Percentiles rank a stretch among this genome's conserved stretches.
Evolutionary conservation across 2,329 filamentous ascomycete genomes (phyloP).

Genomic region (Verticillium nonalfalfae): DNA sequence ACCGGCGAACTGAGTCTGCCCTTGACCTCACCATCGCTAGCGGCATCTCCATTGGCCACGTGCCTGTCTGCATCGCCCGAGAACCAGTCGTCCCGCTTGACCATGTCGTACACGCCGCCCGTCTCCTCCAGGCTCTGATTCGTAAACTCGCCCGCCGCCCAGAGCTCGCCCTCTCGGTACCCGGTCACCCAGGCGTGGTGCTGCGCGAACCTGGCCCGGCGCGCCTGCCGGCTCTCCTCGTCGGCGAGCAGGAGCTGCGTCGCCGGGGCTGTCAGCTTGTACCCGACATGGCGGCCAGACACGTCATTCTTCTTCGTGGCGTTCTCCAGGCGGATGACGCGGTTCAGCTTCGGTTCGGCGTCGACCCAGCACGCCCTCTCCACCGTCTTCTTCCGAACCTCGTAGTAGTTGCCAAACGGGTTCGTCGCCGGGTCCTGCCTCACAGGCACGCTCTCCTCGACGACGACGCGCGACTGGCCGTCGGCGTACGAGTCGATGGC

Average conservation of each 20-base stretch:
- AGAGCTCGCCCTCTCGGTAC: constrained; percentile 41
- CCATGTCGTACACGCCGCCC: constrained; percentile 40
- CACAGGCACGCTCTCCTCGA: constrained; percentile 29
- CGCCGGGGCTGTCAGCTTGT: constrained; percentile 7
- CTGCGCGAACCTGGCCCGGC: constrained; percentile 27
- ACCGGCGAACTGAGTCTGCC: constrained; percentile 24
- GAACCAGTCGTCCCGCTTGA: constrained; percentile 39
- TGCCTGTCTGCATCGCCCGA: constrained; percentile 16
- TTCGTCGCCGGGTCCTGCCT: constrained; percentile 45
- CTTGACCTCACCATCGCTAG: constrained; percentile 1
- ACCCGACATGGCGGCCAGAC: constrained; percentile 23
- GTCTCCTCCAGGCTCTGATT: constrained; percentile 38
- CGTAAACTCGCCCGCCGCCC: constrained; percentile 43
- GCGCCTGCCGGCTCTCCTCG: not conserved
- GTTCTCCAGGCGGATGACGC: constrained; percentile 43
- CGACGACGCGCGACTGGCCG: constrained; percentile 42
- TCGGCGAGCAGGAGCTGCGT: constrained; percentile 3
- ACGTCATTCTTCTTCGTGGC: constrained; percentile 20
- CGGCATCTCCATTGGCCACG: constrained; percentile 5
- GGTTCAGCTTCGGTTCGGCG: constrained; percentile 46
- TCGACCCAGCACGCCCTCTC: constrained; percentile 40
- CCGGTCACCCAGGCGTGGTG: constrained; percentile 44
- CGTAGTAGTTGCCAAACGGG: constrained; percentile 55
- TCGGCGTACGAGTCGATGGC: constrained; percentile 44
- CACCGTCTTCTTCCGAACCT: constrained; percentile 41